Base-by-base conservation (phyloP, 257 asterid genomes). In the Solanum arcanum region DNA sequence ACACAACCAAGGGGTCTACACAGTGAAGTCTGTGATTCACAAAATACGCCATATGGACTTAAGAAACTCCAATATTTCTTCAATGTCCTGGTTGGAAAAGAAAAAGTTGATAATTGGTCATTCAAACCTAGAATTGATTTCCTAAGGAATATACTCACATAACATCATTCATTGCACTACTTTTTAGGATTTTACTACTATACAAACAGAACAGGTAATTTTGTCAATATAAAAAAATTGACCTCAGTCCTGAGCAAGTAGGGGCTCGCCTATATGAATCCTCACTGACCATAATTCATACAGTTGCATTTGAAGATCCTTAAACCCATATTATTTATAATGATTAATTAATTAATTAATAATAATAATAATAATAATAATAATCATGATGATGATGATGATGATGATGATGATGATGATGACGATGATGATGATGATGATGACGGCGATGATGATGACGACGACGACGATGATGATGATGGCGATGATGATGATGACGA, bases 31-130 rank as follows among this genome's bases (percentile, higher is more conserved):
- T 5, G 98, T 94, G 89, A 97, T 93, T 90, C 99, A 98, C 85
- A 97, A 92, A 90, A 94, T 89, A 88, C 96, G 96, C 98, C 99
- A 97, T 37, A 98, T 93, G 46, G 96, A 94, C 93, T 96, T 97
- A 86, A 95, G 91, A 86, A 97, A 98, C 95, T 97, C 99, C 95
- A 97, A 90, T 92, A 95, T 95, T 92, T 97, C 98, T 90, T 97
- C 98, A 87, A 97, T 97, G 93, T 97, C 98, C 97, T 97, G 98
- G 69, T 84, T 76, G 74, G 66, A 87, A 86, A 70, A 75, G 49
- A 73, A 56, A 56, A 60, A 87, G 87, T 74, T 66, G 64, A 83
- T 20, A 80, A 70, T 42, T 74, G 72, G 20, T 64, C 62, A 87
- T n/a, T 52, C 66, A 85, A 59, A 87, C 42, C 73, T 74, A 73